Percentiles rank a stretch among this genome's conserved stretches.
These are phyloP conservation scores for Dryadomyces quercivorus DNA, from an alignment of 2,329 filamentous ascomycete genomes.

Conservation along the genomic window DNA sequence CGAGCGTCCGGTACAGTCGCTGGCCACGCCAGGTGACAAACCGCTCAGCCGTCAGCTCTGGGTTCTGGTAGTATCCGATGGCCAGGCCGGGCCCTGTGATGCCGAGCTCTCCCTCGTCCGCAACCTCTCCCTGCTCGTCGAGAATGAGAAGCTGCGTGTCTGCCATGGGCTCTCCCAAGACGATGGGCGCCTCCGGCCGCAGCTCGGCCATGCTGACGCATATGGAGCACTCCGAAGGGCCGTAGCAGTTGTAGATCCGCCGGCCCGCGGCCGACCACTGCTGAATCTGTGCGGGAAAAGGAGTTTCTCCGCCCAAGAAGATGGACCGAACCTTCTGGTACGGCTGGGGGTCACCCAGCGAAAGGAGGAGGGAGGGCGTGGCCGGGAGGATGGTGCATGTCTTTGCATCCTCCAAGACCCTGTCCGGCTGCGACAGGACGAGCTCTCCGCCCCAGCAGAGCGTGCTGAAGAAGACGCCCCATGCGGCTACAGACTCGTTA, in stretches of 20 bases:
- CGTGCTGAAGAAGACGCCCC: background rate
- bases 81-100: background rate
- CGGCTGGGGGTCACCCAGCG: background rate
- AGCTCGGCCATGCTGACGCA: background rate
- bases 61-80: background rate
- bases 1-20: constrained; percentile 4
- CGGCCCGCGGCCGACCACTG: background rate
- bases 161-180: background rate
- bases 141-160: background rate
- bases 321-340: background rate
- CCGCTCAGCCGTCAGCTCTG: background rate
- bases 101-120: background rate
- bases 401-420: background rate
- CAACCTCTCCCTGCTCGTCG: background rate
- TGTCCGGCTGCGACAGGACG: background rate
- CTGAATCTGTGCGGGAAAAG: background rate
- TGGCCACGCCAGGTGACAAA: background rate
- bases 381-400: background rate
- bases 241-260: background rate
- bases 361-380: background rate
- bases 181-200: background rate
- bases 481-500: too few species aligned
- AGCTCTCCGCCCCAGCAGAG: background rate
- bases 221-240: background rate
- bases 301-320: background rate